These are phyloP conservation scores for Serpula lacrymans DNA, from an alignment of 768 basidiomycete species.

Conservation along the genomic window DNA sequence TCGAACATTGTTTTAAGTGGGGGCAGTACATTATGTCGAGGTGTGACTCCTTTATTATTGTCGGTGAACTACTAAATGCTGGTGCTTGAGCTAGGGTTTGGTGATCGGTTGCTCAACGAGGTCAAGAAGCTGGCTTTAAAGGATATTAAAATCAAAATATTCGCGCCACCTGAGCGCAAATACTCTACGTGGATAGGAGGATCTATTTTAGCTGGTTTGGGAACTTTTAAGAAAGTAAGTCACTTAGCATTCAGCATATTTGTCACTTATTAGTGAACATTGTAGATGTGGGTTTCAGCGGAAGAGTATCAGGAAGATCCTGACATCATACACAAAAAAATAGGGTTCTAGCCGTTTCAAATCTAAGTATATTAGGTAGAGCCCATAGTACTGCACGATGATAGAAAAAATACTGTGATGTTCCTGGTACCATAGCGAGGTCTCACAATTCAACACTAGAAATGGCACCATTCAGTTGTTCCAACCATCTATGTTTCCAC, in stretches of 20 bases:
- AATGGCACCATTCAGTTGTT: too few relatives aligned
- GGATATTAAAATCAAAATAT: constrained; percentile 98
- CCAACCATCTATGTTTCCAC: too few relatives aligned
- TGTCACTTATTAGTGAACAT: constrained; percentile 6
- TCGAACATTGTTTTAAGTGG: constrained; percentile 97
- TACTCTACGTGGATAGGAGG: constrained; percentile 98
- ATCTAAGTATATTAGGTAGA: too few relatives aligned
- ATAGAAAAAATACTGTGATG: too few relatives aligned
- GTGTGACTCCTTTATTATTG: constrained; percentile 37
- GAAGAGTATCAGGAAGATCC: constrained; percentile 99
- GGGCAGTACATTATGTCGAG: constrained; percentile 92
- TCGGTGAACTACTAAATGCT: background rate
- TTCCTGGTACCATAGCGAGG: too few relatives aligned
- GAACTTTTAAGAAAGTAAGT: constrained; percentile 93
- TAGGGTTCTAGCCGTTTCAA: too few relatives aligned
- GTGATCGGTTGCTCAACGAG: constrained; percentile 93
- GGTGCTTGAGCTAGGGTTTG: constrained; percentile 64
- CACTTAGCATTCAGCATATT: background rate
- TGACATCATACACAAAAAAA: constrained; percentile 96
- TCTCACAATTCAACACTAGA: too few relatives aligned
- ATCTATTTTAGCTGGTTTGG: constrained; percentile 92
- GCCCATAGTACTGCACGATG: too few relatives aligned
- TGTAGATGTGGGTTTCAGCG: constrained; percentile 98
- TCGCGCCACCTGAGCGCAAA: constrained; percentile 98
- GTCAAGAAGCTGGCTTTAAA: constrained; percentile 94